These are phyloP conservation scores for Botryotinia calthae DNA, from an alignment of 2,329 filamentous ascomycete species.

Conservation along the genomic window DNA sequence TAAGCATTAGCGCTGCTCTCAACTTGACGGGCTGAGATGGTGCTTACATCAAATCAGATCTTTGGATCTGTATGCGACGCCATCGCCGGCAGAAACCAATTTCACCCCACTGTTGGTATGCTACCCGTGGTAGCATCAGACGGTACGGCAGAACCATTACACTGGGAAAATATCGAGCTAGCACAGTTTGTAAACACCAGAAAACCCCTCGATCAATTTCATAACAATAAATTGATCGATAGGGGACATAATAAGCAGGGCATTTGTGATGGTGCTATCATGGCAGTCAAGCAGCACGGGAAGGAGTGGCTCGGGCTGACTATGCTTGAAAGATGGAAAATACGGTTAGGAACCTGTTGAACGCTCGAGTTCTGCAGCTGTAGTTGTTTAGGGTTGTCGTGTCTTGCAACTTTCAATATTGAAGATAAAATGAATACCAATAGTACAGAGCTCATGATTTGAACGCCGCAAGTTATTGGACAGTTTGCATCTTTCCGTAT, in stretches of 20 bases:
- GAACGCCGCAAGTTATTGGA: not conserved
- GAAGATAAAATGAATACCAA: not conserved
- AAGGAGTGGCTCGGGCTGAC: not conserved
- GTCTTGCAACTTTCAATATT: not conserved
- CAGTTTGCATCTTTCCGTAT: not conserved
- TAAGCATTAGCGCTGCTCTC: not conserved
- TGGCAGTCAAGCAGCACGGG: not conserved
- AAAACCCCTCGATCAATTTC: not conserved
- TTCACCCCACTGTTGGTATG: not conserved
- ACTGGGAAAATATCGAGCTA: not conserved
- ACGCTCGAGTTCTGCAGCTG: not conserved
- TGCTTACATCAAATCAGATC: not conserved
- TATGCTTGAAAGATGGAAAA: not conserved
- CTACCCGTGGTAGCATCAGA: not conserved
- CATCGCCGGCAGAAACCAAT: not conserved
- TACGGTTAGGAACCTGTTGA: not conserved
- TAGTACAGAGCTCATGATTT: not conserved
- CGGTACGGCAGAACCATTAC: not conserved
- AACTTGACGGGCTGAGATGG: not conserved
- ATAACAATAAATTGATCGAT: not conserved
- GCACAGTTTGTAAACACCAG: not conserved
- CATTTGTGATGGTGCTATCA: not conserved
- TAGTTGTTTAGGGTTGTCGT: not conserved
- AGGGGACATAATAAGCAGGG: not conserved
- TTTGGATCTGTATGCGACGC: not conserved